phyloP scores from a whole-genome alignment of 192 early-diverging fungal genomes.

The Pilobolus umbonatus region DNA sequence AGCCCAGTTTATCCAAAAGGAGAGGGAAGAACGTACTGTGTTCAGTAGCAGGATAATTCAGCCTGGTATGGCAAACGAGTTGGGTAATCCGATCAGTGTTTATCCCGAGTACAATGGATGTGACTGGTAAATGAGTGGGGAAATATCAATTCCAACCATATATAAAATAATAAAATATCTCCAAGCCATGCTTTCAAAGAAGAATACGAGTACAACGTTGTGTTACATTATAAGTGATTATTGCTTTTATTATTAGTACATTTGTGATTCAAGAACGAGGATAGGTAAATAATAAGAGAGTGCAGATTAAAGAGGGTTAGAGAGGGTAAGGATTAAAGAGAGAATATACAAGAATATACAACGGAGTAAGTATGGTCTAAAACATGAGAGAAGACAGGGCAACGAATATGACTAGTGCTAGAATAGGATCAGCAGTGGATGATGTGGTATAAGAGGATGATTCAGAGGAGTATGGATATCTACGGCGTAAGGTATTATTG shows the following conservation, averaged over 20 bases:
- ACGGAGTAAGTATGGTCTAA: neutral
- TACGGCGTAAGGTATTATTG: neutral
- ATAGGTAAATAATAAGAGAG: neutral
- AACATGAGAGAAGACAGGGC: constrained; percentile 8
- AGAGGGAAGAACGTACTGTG: constrained; percentile 11
- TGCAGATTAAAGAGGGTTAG: neutral
- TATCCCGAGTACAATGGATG: constrained; percentile 7
- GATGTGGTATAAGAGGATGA: neutral
- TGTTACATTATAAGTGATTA: too few species aligned
- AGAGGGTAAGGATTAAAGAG: neutral
- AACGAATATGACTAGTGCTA: constrained; percentile 11
- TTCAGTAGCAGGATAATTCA: constrained; percentile 23
- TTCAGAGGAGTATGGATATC: neutral
- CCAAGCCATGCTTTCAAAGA: neutral
- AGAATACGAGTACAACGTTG: too few species aligned
- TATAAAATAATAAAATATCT: neutral
- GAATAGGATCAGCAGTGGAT: constrained; percentile 1
- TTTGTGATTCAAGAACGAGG: neutral
- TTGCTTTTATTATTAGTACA: neutral
- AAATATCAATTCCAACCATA: neutral
- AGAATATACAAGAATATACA: neutral
- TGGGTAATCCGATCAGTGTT: constrained; percentile 23
- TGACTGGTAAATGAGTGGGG: constrained; percentile 22
- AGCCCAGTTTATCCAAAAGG: constrained; percentile 23
- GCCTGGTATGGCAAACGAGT: constrained; percentile 12